Evolutionary conservation across 257 asterid species (phyloP).

Genomic region (Hygrophila difformis): DNA sequence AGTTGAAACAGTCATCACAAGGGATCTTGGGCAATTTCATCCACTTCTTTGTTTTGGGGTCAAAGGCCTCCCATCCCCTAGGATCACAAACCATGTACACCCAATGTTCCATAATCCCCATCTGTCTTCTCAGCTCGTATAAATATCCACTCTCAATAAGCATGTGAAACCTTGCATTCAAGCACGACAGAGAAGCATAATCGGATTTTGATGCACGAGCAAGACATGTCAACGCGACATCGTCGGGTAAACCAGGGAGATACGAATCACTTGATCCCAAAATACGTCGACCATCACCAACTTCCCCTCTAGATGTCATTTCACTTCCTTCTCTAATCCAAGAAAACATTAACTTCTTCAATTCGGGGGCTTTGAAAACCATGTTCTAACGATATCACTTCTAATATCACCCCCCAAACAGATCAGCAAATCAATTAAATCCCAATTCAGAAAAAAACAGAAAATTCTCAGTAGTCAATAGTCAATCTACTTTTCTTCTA

Average conservation of each 20-base stretch:
- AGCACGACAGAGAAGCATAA: slow-evolving; percentile 55
- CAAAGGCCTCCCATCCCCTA: slow-evolving; percentile 91
- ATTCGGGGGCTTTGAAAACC: slow-evolving; percentile 26
- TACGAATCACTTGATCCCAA: slow-evolving; percentile 43
- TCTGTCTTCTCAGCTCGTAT: slow-evolving; percentile 65
- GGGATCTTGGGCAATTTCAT: slow-evolving; percentile 71
- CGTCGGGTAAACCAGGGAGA: slow-evolving; percentile 70
- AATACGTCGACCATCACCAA: slow-evolving; percentile 27
- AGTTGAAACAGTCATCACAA: slow-evolving; percentile 77
- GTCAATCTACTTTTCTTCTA: too few relatives aligned
- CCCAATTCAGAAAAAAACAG: neutral
- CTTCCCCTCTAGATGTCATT: slow-evolving; percentile 31
- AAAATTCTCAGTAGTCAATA: too few relatives aligned
- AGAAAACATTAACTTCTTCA: slow-evolving; percentile 24
- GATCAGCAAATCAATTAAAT: slow-evolving; percentile 22
- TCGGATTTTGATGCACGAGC: slow-evolving; percentile 65
- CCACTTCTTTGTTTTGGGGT: slow-evolving; percentile 69
- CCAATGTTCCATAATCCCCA: slow-evolving; percentile 69
- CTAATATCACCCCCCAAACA: slow-evolving; percentile 18
- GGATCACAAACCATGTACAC: slow-evolving; percentile 90
- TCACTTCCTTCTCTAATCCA: slow-evolving; percentile 21
- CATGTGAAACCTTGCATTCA: slow-evolving; percentile 41
- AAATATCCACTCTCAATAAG: slow-evolving; percentile 54
- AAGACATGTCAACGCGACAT: slow-evolving; percentile 61
- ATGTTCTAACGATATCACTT: slow-evolving; percentile 21